phyloP scores from a whole-genome alignment of 2,329 filamentous ascomycete species.

The Penicillium hordei region DNA sequence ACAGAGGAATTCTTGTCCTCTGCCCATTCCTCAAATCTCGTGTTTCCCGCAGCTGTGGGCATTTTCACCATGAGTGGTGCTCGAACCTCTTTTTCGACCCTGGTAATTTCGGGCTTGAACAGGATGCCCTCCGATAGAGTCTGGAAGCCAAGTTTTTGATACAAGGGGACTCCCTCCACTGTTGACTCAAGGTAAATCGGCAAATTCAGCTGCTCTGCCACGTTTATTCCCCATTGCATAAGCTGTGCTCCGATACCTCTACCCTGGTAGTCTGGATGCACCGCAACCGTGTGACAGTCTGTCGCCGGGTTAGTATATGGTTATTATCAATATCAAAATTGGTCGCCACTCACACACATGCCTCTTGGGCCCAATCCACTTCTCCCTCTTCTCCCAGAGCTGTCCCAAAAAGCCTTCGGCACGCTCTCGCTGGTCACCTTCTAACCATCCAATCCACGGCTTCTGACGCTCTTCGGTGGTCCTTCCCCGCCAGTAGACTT shows the following conservation, averaged over 20 bases:
- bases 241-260: constrained; percentile 45
- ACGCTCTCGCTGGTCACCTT: constrained; percentile 46
- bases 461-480: constrained; percentile 46
- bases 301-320: background rate
- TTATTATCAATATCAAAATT: background rate
- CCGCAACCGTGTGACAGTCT: constrained; percentile 45
- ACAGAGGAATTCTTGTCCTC: background rate
- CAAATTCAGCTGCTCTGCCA: constrained; percentile 29
- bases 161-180: constrained; percentile 44
- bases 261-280: constrained; percentile 46
- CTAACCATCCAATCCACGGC: constrained; percentile 49
- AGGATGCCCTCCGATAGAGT: constrained; percentile 35
- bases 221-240: constrained; percentile 46
- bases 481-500: constrained; percentile 43
- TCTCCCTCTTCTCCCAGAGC: constrained; percentile 40
- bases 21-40: constrained; percentile 5
- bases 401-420: constrained; percentile 42
- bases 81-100: constrained; percentile 30
- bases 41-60: constrained; percentile 25
- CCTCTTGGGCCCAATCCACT: constrained; percentile 2
- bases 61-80: constrained; percentile 48
- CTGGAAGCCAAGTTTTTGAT: constrained; percentile 50
- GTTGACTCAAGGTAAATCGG: constrained; percentile 53
- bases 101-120: constrained; percentile 38
- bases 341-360: constrained; percentile 44